Evolutionary conservation across 73 alveolate genomes (phyloP), one percentile per base, ranked within the genome.

Genomic region (Effrenium voratum): DNA sequence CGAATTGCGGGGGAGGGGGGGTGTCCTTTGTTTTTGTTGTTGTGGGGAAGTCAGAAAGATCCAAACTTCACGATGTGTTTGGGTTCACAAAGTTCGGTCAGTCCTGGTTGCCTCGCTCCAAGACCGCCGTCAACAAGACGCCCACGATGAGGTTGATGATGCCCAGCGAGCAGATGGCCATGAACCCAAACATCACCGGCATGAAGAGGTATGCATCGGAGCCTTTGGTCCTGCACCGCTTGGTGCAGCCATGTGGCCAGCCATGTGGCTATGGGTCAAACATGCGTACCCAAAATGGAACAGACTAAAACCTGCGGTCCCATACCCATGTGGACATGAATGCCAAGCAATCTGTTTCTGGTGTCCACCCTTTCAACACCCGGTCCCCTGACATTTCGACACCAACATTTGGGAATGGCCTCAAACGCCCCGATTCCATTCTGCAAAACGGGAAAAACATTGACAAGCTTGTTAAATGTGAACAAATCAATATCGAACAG

Each of bases 101-200:
- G 73, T 90, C 97, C 97, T 90, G 97, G 47, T 90, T 76, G 49
- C 97, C 97, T 2, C 97, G 83, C 34, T 90, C 97, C 34, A 90
- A n/a, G 46, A 90, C 97, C 22, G 97, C 97, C 3, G 97, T 90
- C 41, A 90, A 43, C 13, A 90, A 87, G 55, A 90, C 97, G 32
- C 97, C 97, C 26, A 90, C 66, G 41, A 90, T 90, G 73, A 90
- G 50, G 87, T 90, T 90, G 86, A 90, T 90, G 88, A 90, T 90
- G 43, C 97, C 97, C 55, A 90, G 49, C 4, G 97, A 66, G n/a
- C 88, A 52, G 76, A 90, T 90, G 41, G 88, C 97, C 97, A 90
- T 90, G 76, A 90, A 90, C 24, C 66, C 40, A 44, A 90, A 90
- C 12, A 90, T 75, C 45, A 76, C 97, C 45, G 97, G 97, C 73